Evolutionary conservation across 495 filamentous ascomycete genomes (phyloP).

Genomic region (Penicillium subrubescens): DNA sequence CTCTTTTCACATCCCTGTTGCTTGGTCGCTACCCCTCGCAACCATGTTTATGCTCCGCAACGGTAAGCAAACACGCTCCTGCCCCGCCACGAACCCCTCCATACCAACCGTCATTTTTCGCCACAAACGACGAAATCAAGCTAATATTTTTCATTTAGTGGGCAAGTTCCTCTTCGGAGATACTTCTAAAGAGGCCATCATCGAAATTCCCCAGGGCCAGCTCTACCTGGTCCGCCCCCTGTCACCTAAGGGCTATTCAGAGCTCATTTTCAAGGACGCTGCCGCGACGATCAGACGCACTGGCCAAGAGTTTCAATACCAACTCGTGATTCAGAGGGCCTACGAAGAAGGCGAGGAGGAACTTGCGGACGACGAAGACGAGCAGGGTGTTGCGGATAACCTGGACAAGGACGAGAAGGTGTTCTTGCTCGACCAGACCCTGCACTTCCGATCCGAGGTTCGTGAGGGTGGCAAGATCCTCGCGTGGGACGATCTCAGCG

Average conservation of each 20-base stretch:
- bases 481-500: constrained; percentile 93
- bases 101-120: constrained; percentile 14
- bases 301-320: constrained; percentile 93
- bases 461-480: constrained; percentile 79
- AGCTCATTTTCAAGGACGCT: constrained; percentile 98
- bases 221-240: constrained; percentile 94
- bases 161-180: constrained; percentile 92
- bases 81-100: constrained; percentile 43
- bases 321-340: constrained; percentile 91
- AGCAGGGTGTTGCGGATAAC: constrained; percentile 68
- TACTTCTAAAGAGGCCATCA: constrained; percentile 87
- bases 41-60: constrained; percentile 76
- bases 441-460: constrained; percentile 84
- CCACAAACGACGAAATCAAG: background rate
- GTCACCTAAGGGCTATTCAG: constrained; percentile 95
- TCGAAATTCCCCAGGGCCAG: constrained; percentile 92
- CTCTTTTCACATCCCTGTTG: constrained; percentile 22
- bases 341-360: constrained; percentile 98
- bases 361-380: constrained; percentile 80
- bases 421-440: constrained; percentile 86
- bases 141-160: constrained; percentile 54
- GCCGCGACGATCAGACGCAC: constrained; percentile 89
- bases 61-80: constrained; percentile 47
- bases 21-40: constrained; percentile 38
- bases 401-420: constrained; percentile 93